phyloP scores from a whole-genome alignment of 805 yeast species.

The Candida khao-thaluensis region DNA sequence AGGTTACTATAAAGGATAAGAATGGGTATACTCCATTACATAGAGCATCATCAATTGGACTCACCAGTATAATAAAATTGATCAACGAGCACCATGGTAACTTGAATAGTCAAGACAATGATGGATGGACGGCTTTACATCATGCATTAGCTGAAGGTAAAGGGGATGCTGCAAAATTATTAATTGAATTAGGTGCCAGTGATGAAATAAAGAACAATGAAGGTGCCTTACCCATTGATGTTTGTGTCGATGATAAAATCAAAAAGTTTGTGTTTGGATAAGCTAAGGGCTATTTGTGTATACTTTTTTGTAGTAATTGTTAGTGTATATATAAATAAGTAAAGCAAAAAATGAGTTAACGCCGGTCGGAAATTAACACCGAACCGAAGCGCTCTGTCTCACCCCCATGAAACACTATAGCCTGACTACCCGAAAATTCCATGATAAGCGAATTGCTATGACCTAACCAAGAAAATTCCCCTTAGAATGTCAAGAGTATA shows the following conservation, averaged over 20 bases:
- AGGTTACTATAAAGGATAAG: slow-evolving; percentile 64
- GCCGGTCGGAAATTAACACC: no score
- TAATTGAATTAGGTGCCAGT: slow-evolving; percentile 72
- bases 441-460: not conserved
- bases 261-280: slow-evolving; percentile 19
- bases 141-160: slow-evolving; percentile 91
- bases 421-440: not conserved
- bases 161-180: slow-evolving; percentile 65
- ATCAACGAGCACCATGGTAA: slow-evolving; percentile 58
- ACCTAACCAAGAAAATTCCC: no score
- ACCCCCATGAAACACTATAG: no score
- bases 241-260: slow-evolving; percentile 35
- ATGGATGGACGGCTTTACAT: slow-evolving; percentile 85
- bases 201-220: slow-evolving; percentile 44
- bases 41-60: slow-evolving; percentile 81
- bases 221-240: slow-evolving; percentile 45
- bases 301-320: no score
- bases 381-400: no score
- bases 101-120: slow-evolving; percentile 62
- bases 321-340: no score
- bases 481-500: no score
- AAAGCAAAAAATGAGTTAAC: no score
- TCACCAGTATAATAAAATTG: slow-evolving; percentile 52
- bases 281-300: no score
- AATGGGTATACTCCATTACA: slow-evolving; percentile 68